Evolutionary conservation across 176 grass and related monocot genomes (phyloP).

Genomic region (Alloteropsis semialata): DNA sequence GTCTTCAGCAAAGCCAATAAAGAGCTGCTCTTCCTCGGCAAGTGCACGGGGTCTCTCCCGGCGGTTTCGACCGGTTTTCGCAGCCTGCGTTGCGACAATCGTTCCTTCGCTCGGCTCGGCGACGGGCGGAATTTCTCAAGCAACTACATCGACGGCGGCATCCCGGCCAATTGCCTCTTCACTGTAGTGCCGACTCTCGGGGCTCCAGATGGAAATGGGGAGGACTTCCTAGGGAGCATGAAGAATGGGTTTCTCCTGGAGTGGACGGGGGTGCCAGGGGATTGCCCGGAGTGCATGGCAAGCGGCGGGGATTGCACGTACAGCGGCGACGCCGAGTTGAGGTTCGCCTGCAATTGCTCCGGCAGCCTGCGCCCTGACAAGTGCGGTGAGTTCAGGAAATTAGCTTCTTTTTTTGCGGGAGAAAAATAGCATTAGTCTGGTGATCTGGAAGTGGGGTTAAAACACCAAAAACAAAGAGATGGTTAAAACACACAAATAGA

Average conservation of each 20-base stretch:
- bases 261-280: background rate
- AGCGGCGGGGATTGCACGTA: slow-evolving; percentile 33
- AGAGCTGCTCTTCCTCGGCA: background rate
- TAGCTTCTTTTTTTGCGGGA: too few relatives aligned
- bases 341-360: too few relatives aligned
- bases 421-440: background rate
- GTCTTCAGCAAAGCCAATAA: background rate
- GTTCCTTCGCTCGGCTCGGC: background rate
- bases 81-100: background rate
- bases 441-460: background rate
- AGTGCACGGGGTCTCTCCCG: background rate
- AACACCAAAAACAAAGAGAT: background rate
- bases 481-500: background rate
- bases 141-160: background rate
- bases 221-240: background rate
- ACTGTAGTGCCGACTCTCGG: slow-evolving; percentile 6
- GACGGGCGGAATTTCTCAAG: background rate
- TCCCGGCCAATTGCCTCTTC: background rate
- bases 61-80: background rate
- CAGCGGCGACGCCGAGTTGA: rapidly evolving
- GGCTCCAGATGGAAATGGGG: too few relatives aligned
- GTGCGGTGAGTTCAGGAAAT: too few relatives aligned
- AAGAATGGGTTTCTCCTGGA: slow-evolving; percentile 19
- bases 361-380: too few relatives aligned
- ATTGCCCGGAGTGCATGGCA: slow-evolving; percentile 27